Percentiles rank a stretch among this genome's conserved stretches.
Conservation (phyloP, 148 eudicot species). For the Pouteria glomerata region DNA sequence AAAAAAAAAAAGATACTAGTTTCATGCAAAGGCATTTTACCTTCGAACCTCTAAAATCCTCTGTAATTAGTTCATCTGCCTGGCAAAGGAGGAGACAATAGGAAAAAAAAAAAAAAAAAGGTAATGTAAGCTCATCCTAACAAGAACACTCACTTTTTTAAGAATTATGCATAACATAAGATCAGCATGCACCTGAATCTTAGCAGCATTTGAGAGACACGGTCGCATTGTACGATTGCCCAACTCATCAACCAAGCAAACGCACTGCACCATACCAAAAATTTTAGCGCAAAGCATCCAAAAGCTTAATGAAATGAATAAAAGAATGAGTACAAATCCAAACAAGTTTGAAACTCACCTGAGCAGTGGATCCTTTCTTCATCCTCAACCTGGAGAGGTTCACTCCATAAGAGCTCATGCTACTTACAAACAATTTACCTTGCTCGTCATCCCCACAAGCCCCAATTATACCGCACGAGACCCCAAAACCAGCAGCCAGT, state of each 20-base stretch:
- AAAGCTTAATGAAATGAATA: conserved; percentile 1
- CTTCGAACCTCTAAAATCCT: conserved; percentile 86
- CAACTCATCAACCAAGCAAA: conserved; percentile 85
- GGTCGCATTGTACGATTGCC: conserved; percentile 98
- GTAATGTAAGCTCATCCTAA: neutral
- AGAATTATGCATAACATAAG: too few species aligned
- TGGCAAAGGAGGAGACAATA: too few species aligned
- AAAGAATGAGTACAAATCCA: neutral
- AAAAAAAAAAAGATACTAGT: too few species aligned
- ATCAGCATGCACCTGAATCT: conserved; percentile 61
- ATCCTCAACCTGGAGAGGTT: conserved; percentile 64
- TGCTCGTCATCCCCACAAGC: conserved; percentile 89
- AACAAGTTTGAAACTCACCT: conserved; percentile 39
- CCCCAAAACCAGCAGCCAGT: conserved; percentile 76
- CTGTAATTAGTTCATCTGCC: conserved; percentile 70
- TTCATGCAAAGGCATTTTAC: conserved; percentile 45
- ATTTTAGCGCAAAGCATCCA: conserved; percentile 10
- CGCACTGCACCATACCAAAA: conserved; percentile 52
- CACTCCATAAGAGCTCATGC: conserved; percentile 60
- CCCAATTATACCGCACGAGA: conserved; percentile 76
- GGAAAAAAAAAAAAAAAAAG: conserved; percentile 5
- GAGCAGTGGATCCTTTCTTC: conserved; percentile 68
- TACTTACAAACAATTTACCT: conserved; percentile 55
- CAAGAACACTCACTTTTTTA: too few species aligned
- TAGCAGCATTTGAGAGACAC: conserved; percentile 73